Conservation (phyloP, 129 eudicot species). For the Chrysanthemum lavandulifolium region DNA sequence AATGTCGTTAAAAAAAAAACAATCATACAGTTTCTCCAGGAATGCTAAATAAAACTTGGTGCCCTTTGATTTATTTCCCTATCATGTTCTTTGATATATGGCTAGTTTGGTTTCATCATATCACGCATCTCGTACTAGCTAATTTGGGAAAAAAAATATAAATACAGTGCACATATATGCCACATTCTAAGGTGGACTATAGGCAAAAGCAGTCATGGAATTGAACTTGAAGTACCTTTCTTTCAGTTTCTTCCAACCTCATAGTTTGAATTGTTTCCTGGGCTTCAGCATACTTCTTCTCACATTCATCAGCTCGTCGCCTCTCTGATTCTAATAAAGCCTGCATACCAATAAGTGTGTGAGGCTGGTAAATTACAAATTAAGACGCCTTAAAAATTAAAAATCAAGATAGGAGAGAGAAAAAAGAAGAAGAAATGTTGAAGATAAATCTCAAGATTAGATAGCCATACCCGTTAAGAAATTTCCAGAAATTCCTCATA, state of each 20-base stretch:
- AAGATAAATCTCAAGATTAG: not conserved
- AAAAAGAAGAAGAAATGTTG: not conserved
- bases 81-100: not conserved
- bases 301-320: conserved; percentile 71
- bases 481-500: too few species aligned
- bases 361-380: not conserved
- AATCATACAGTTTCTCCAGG: not conserved
- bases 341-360: conserved; percentile 36
- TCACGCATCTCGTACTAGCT: not conserved
- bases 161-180: conserved; percentile 4
- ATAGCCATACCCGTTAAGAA: too few species aligned
- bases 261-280: conserved; percentile 57
- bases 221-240: conserved; percentile 60
- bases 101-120: conserved; percentile 13
- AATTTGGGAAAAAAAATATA: not conserved
- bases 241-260: conserved; percentile 78
- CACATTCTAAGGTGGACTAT: not conserved
- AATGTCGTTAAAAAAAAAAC: too few species aligned
- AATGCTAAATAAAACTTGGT: conserved; percentile 8
- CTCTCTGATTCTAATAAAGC: conserved; percentile 62
- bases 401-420: conserved; percentile 14
- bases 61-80: conserved; percentile 7
- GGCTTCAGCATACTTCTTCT: conserved; percentile 62
- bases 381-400: not conserved
- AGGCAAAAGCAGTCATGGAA: conserved; percentile 22